phyloP scores from a whole-genome alignment of 306 rosid genomes.

The Pyrus betulifolia region DNA sequence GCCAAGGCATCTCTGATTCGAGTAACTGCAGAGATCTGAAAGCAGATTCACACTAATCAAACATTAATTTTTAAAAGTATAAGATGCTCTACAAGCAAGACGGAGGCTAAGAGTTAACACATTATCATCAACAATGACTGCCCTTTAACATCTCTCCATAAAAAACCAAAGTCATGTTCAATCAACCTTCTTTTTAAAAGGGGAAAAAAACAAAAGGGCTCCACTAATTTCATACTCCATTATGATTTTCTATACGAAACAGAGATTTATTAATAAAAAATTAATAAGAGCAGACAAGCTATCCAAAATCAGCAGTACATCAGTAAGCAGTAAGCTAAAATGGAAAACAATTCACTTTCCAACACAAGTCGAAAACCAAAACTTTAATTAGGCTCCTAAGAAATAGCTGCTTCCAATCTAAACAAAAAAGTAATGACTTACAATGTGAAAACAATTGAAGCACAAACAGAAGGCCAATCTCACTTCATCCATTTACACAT shows the following conservation, averaged over 20 bases:
- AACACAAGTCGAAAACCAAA: background rate
- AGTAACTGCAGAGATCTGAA: conserved; percentile 85
- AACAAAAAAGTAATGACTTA: background rate
- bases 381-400: background rate
- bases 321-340: background rate
- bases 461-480: background rate
- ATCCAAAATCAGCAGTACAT: background rate
- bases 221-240: background rate
- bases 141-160: background rate
- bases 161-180: background rate
- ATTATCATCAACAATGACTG: background rate
- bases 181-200: background rate
- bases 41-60: background rate
- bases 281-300: background rate
- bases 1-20: conserved; percentile 83
- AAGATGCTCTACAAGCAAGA: background rate
- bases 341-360: background rate
- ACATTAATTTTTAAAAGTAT: background rate
- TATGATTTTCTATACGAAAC: background rate
- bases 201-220: background rate
- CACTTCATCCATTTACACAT: background rate
- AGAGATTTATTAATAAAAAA: background rate
- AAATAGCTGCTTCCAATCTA: background rate
- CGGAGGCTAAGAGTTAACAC: background rate
- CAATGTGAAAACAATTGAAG: background rate